These are phyloP conservation scores for Orychophragmus violaceus DNA, from an alignment of 345 rosid genomes.

Conservation along the genomic window DNA sequence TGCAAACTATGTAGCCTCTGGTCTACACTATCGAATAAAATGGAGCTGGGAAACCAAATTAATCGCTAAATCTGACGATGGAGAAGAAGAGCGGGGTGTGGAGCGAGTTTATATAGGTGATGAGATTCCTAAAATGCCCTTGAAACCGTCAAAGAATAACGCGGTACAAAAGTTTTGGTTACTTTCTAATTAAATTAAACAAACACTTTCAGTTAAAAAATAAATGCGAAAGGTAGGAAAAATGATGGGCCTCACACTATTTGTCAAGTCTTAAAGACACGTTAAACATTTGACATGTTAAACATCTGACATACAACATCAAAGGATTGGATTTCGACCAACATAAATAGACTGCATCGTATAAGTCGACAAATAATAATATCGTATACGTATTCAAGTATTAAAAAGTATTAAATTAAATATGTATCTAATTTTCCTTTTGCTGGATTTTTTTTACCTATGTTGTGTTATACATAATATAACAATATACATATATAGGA, in stretches of 20 bases:
- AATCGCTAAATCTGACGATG: constrained; percentile 29
- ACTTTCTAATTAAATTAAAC: constrained; percentile 5
- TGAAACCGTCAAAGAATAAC: constrained; percentile 29
- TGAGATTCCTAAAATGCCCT: constrained; percentile 31
- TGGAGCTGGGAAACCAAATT: neutral
- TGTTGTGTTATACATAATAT: neutral
- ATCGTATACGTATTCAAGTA: neutral
- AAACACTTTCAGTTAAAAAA: constrained; percentile 7
- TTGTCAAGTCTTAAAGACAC: constrained; percentile 24
- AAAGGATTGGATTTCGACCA: constrained; percentile 16
- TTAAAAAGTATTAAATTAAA: neutral
- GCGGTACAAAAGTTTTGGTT: constrained; percentile 19
- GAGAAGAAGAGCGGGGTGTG: constrained; percentile 29
- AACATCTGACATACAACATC: neutral
- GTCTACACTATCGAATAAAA: constrained; percentile 5
- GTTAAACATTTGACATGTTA: constrained; percentile 13
- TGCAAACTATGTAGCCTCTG: constrained; percentile 5
- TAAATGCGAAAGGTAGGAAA: neutral
- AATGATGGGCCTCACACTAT: constrained; percentile 16
- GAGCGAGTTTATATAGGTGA: constrained; percentile 27
- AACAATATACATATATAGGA: neutral
- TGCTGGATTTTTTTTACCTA: neutral
- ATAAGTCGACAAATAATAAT: neutral
- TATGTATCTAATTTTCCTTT: neutral
- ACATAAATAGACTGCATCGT: neutral